phyloP scores from a whole-genome alignment of 345 rosid species.

The Brassica juncea region DNA sequence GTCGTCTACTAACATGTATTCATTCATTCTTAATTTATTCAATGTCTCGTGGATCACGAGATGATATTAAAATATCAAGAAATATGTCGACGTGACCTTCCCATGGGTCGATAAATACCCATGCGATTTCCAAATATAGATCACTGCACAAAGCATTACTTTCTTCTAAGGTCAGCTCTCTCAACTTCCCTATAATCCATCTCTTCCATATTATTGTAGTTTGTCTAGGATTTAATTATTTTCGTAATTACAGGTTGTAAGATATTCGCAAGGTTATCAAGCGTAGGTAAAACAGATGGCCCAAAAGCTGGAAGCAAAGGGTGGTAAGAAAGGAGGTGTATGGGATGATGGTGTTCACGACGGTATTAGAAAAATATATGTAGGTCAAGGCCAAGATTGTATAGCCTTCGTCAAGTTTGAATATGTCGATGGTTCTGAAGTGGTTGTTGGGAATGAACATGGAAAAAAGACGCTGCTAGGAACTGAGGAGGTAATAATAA shows the following conservation, averaged over 20 bases:
- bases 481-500: conserved; percentile 21
- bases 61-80: not conserved
- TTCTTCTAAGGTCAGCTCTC: conserved; percentile 6
- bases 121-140: not conserved
- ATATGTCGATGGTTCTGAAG: conserved; percentile 14
- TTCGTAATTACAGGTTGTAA: not conserved
- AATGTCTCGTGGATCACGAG: not conserved
- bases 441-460: conserved; percentile 19
- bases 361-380: conserved; percentile 11
- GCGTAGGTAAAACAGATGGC: not conserved
- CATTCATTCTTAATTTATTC: not conserved
- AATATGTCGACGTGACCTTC: not conserved
- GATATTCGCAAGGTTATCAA: not conserved
- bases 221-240: not conserved
- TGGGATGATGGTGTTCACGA: not conserved
- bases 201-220: not conserved
- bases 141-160: not conserved
- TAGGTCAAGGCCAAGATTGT: conserved; percentile 1
- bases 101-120: conserved; percentile 12
- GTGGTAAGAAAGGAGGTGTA: not conserved
- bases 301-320: not conserved
- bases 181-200: not conserved
- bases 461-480: conserved; percentile 15
- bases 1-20: too few species aligned
- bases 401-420: conserved; percentile 18